phyloP scores from a whole-genome alignment of 2,329 filamentous ascomycete species.

The Xylariales sp. region DNA sequence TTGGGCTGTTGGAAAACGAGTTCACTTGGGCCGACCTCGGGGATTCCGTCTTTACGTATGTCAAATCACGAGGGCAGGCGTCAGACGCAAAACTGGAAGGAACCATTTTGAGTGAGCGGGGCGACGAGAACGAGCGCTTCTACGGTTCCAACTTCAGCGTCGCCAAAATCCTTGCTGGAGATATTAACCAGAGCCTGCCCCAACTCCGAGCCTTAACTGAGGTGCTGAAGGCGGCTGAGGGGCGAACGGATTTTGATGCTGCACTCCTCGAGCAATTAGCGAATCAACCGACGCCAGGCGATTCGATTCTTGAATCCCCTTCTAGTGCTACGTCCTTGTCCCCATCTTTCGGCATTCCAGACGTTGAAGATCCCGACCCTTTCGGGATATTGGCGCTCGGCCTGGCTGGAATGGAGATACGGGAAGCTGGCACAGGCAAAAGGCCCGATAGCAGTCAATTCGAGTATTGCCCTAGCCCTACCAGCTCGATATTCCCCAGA shows the following conservation, averaged over 20 bases:
- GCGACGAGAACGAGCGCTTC: slow-evolving; percentile 57
- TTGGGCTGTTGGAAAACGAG: slow-evolving; percentile 48
- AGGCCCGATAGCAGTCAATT: slow-evolving; percentile 76
- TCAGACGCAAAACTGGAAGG: slow-evolving; percentile 51
- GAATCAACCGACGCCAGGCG: slow-evolving; percentile 68
- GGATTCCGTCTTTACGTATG: slow-evolving; percentile 53
- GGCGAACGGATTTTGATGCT: slow-evolving; percentile 70
- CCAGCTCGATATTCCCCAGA: slow-evolving; percentile 63
- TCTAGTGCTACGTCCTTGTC: slow-evolving; percentile 27
- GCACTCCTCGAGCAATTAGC: slow-evolving; percentile 60
- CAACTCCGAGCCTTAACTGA: slow-evolving; percentile 64
- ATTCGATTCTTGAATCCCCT: slow-evolving; percentile 55
- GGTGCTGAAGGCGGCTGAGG: slow-evolving; percentile 84
- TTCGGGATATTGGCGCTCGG: slow-evolving; percentile 90
- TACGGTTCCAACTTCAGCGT: slow-evolving; percentile 47
- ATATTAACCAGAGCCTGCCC: slow-evolving; percentile 48
- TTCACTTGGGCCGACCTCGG: slow-evolving; percentile 47
- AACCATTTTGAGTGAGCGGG: slow-evolving; percentile 51
- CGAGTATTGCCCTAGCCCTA: slow-evolving; percentile 72
- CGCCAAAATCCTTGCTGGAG: slow-evolving; percentile 53
- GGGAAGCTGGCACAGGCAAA: slow-evolving; percentile 76
- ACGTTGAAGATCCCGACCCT: slow-evolving; percentile 79
- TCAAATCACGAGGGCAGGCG: slow-evolving; percentile 54
- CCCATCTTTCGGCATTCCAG: slow-evolving; percentile 71
- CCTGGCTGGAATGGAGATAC: slow-evolving; percentile 82